Conservation (phyloP, 192 early-diverging fungal genomes). For the Coemansia sp. region DNA sequence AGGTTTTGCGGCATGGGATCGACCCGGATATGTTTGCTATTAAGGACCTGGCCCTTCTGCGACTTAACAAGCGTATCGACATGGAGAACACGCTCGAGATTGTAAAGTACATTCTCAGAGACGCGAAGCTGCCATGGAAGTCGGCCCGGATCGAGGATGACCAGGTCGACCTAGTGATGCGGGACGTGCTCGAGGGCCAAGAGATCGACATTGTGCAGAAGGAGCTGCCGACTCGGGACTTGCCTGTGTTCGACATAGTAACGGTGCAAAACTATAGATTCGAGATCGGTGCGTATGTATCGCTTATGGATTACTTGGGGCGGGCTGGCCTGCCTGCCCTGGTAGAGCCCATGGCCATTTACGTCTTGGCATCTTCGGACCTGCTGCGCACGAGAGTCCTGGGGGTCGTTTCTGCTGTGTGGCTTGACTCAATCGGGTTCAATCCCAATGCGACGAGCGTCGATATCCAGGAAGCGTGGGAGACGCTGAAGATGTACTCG, state of each 20-base stretch:
- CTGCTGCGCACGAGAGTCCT: slow-evolving; percentile 13
- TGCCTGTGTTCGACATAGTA: not conserved
- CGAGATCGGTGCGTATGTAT: not conserved
- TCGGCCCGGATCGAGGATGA: not conserved
- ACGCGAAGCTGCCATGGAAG: not conserved
- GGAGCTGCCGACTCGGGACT: too few relatives aligned
- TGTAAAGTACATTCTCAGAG: slow-evolving; percentile 10
- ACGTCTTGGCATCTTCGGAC: slow-evolving; percentile 19
- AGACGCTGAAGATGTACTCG: slow-evolving; percentile 3
- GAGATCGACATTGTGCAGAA: too few relatives aligned
- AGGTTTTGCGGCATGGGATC: slow-evolving; percentile 33
- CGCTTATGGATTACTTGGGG: slow-evolving; percentile 38
- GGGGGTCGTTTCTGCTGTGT: slow-evolving; percentile 24
- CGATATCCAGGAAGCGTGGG: slow-evolving; percentile 36
- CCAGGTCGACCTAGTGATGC: not conserved
- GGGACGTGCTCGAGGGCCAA: not conserved
- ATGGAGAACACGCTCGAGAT: slow-evolving; percentile 20
- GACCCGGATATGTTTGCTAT: slow-evolving; percentile 19
- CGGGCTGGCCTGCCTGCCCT: slow-evolving; percentile 20
- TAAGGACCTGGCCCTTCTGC: slow-evolving; percentile 17
- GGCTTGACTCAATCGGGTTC: slow-evolving; percentile 38
- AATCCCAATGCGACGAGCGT: slow-evolving; percentile 12
- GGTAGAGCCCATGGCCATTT: slow-evolving; percentile 31
- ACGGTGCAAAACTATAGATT: not conserved
- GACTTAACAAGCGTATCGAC: slow-evolving; percentile 10